Base-by-base conservation (phyloP, 1,284 basidiomycete genomes). In the Sanghuangporus baumii region DNA sequence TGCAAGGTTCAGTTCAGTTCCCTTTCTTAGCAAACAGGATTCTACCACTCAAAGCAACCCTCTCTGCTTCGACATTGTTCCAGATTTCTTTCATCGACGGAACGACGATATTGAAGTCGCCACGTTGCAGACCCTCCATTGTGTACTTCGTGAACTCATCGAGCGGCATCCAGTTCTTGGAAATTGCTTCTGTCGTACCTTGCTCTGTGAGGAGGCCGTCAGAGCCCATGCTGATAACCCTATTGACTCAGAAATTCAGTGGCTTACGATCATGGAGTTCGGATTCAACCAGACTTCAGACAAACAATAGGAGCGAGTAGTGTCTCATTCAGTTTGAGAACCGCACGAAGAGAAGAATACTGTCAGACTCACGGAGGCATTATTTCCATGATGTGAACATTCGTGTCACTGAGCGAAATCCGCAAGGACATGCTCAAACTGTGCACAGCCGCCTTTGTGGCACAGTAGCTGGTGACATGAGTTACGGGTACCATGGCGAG, bases 371-470 rank as follows among this genome's bases (percentile, higher is more conserved):
- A 86, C 79, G 86, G 86, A 20, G 85, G 86, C 6, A 85, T 72
- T 20, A 87, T 79, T 68, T 88, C 86, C 48, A 84, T 73, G 4
- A 88, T 78, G 60, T 80, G 74, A 23, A 88, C 75, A 31, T 82
- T 81, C 7, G 81, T 83, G 14, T 75, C 76, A 55, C 75, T 69
- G 12, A 87, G 73, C 67, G 84, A 81, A 2, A 70, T 69, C 57
- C 79, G 74, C 26, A 88, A 74, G 1, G 81, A 79, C 26, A 80
- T 71, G 16, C 75, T 75, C 61, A 85, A 77, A 61, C 79, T 83
- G 67, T 82, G 84, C n/a, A 88, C 67, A 1, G 85, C 85, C 5
- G 85, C 84, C 71, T 88, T 87, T 1, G 81, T 79, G 2, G 85
- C 85, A 37, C 76, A 82, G 67, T 88, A 87, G 65, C 81, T 81